Percentiles rank a stretch among this genome's conserved stretches.
Evolutionary conservation across 2,329 filamentous ascomycete genomes (phyloP).

Genomic region (Neocatenulostroma microsporum): DNA sequence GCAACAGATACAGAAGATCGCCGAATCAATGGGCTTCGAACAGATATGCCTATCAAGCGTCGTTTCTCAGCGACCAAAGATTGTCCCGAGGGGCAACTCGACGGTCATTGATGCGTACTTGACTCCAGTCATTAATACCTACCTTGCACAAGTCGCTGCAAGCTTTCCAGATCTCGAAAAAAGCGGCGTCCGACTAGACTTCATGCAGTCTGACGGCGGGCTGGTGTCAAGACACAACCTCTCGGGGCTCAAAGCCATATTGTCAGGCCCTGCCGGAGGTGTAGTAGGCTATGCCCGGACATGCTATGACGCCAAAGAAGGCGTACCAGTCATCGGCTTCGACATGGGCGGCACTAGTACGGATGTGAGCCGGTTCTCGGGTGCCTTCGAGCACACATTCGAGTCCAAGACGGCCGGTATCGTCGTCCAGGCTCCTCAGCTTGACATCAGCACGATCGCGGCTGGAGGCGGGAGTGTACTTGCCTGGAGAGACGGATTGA

Average conservation of each 20-base stretch:
- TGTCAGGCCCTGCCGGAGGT: constrained; percentile 31
- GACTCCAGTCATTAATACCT: constrained; percentile 66
- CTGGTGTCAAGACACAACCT: constrained; percentile 23
- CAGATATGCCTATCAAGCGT: constrained; percentile 72
- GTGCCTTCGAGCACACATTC: constrained; percentile 15
- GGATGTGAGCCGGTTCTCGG: constrained; percentile 13
- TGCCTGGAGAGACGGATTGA: constrained; percentile 13
- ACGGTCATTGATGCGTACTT: constrained; percentile 70
- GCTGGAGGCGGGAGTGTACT: constrained; percentile 16
- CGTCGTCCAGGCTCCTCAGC: constrained; percentile 14
- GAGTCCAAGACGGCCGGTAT: constrained; percentile 16
- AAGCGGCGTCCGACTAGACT: constrained; percentile 26
- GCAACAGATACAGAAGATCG: constrained; percentile 62
- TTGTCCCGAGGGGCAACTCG: constrained; percentile 62
- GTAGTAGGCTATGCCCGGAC: constrained; percentile 29
- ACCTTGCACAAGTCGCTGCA: constrained; percentile 40
- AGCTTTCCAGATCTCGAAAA: constrained; percentile 20
- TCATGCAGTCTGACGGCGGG: constrained; percentile 31
- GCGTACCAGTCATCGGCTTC: constrained; percentile 65
- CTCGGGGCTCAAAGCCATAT: constrained; percentile 25
- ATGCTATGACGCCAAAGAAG: constrained; percentile 25
- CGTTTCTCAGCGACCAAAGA: constrained; percentile 77
- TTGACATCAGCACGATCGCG: constrained; percentile 20
- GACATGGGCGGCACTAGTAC: constrained; percentile 18
- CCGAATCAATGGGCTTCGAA: constrained; percentile 66